Base-by-base conservation (phyloP, 2,329 filamentous ascomycete genomes). In the Nemania sp. region DNA sequence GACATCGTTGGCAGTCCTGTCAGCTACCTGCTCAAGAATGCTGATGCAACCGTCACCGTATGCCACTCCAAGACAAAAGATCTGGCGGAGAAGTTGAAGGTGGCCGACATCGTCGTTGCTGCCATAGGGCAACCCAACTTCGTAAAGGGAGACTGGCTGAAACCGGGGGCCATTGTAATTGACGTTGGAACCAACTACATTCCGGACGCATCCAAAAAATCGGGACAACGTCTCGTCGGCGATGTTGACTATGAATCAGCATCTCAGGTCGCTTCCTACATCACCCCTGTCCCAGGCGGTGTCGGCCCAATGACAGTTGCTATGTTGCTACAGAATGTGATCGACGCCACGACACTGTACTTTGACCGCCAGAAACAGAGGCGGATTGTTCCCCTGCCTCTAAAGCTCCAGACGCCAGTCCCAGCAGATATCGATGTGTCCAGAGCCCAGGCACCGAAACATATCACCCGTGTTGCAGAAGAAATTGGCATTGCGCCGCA, bases 271-370 rank as follows among this genome's bases (percentile, higher is more conserved):
- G 95, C 93, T 18, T 97, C 93, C 2, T 86, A 90, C 71, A 97
- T 99, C 72, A 99, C 95, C 2, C 95, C 95, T 1, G 95, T 99
- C 2, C 95, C 95, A 1, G 95, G 95, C 59, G 95, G 95, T 76
- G 95, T 99, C 60, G 95, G 95, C 0, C 95, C 95, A 52, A 99
- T 99, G 95, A 99, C 95, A 2, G 93, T 99, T 65, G 95, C 95
- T 62, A 99, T 99, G 95, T 83, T 99, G 49, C 81, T 99, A 70
- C 91, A 96, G 77, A 99, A 99, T 73, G 93, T 98, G 9, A 90
- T 98, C 57, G 90, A 94, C 68, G 89, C 94, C 35, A 90, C 95
- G 37, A 89, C 88, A 50, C 80, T 85, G 59, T 93, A 91, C 72
- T 95, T 95, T 66, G 91, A 95, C 65, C 85, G 86, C 63, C 90